Evolutionary conservation across 23 red algal species (phyloP), one percentile per base, ranked within the genome.

Genomic region (Chondrus crispus): DNA sequence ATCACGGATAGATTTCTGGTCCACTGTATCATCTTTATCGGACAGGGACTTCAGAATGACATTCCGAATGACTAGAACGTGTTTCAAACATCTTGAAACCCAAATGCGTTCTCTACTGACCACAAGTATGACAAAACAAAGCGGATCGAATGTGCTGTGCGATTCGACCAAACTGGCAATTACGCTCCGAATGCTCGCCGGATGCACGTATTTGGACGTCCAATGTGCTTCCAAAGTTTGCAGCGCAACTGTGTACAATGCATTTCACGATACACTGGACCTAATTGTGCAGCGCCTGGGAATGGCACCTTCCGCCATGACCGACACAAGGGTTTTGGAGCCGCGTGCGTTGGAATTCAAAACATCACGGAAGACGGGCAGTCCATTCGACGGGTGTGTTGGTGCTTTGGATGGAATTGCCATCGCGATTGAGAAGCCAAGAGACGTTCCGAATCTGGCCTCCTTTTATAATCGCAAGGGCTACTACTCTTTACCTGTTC

Each of bases 401-500:
- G 58, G 81, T 3, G 81, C 81, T 26, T 40, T 85, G 14, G 81
- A 85, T 42, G 44, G 81, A 0, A 85, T 85, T 26, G 58, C 58
- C 4, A 68, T 85, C 33, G 24, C 41, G 19, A 85, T 85, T 10
- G 46, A 22, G 2, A 64, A 85, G 40, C 3, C 81, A 19, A 0
- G 3, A 42, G 32, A 69, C 7, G 81, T 37, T 13, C 60, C 18
- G 35, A 66, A 19, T 20, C 35, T 32, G 35, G 36, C 57, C 6
- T 43, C 51, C 7, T 85, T 45, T 14, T 85, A 40, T n/a, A 63
- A 26, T 41, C 5, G 51, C 2, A 85, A 85, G 38, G 81, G 81
- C 4, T 63, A 46, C 1, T 85, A 64, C 40, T 46, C 55, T 3
- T 42, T 85, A 20, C 52, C 52, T 8, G 4, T 63, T 8, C 81